phyloP scores from a whole-genome alignment of 257 asterid species.

The Fraxinus pennsylvanica region DNA sequence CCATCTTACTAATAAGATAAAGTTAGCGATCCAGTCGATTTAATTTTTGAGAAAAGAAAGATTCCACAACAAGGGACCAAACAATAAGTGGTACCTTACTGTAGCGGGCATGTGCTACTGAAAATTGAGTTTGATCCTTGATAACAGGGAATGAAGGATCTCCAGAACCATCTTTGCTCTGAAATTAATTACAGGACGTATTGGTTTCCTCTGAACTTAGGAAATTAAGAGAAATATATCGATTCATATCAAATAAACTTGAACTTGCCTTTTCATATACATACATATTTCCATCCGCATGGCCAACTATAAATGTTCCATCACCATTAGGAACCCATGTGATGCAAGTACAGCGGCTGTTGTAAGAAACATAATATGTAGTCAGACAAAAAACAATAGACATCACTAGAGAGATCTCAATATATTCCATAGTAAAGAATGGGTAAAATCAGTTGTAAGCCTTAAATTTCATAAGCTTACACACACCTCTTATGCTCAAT shows the following conservation, averaged over 20 bases:
- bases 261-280: slow-evolving; percentile 91
- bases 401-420: background rate
- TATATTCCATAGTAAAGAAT: background rate
- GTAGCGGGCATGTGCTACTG: slow-evolving; percentile 92
- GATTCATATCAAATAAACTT: slow-evolving; percentile 8
- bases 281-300: slow-evolving; percentile 88
- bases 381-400: background rate
- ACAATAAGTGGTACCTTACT: slow-evolving; percentile 66
- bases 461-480: background rate
- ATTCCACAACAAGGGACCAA: background rate
- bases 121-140: slow-evolving; percentile 93
- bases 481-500: background rate
- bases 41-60: slow-evolving; percentile 1
- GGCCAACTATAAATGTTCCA: slow-evolving; percentile 87
- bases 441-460: background rate
- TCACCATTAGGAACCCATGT: slow-evolving; percentile 96
- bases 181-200: slow-evolving; percentile 29
- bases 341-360: slow-evolving; percentile 86
- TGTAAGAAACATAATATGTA: slow-evolving; percentile 32
- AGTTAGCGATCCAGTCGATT: background rate
- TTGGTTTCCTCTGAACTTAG: background rate
- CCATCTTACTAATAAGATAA: slow-evolving; percentile 5
- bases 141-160: slow-evolving; percentile 94
- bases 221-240: slow-evolving; percentile 6
- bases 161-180: slow-evolving; percentile 91